Percentiles rank a stretch among this genome's conserved stretches.
Evolutionary conservation across 2,329 filamentous ascomycete species (phyloP).

Genomic region (Fusarium algeriense): DNA sequence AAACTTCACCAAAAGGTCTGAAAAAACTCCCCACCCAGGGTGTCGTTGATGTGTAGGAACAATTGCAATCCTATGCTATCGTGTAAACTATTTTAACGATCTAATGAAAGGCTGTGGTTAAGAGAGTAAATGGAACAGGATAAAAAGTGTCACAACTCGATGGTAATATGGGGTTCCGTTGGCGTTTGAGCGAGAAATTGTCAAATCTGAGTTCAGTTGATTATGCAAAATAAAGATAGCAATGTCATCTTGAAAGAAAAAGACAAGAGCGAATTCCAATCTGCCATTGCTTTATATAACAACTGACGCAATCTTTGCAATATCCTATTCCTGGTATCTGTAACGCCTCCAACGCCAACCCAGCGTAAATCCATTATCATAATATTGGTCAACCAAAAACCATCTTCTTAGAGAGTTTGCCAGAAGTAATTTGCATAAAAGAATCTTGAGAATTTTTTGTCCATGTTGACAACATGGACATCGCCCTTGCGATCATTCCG

Average conservation of each 20-base stretch:
- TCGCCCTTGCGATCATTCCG: conserved; percentile 89
- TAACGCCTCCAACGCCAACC: conserved; percentile 36
- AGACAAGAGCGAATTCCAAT: neutral
- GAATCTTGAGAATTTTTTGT: conserved; percentile 89
- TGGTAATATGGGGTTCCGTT: neutral
- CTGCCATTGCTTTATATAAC: neutral
- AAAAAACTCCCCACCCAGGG: conserved; percentile 47
- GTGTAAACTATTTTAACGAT: conserved; percentile 38
- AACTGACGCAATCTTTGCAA: neutral
- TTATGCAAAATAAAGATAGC: neutral
- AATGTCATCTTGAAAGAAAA: neutral
- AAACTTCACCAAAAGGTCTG: conserved; percentile 49
- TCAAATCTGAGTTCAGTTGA: neutral
- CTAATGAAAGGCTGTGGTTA: conserved; percentile 24
- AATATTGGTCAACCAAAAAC: neutral
- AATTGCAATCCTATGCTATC: neutral
- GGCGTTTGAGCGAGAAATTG: conserved; percentile 25
- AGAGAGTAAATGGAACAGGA: neutral
- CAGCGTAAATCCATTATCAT: conserved; percentile 23
- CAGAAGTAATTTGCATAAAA: conserved; percentile 98
- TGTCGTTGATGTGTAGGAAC: conserved; percentile 36
- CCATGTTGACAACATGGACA: conserved; percentile 94
- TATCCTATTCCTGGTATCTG: conserved; percentile 35
- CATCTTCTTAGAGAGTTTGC: conserved; percentile 75
- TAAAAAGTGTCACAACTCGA: conserved; percentile 13